Conservation (phyloP, 495 filamentous ascomycete genomes). For the Bathelium albidoporum region DNA sequence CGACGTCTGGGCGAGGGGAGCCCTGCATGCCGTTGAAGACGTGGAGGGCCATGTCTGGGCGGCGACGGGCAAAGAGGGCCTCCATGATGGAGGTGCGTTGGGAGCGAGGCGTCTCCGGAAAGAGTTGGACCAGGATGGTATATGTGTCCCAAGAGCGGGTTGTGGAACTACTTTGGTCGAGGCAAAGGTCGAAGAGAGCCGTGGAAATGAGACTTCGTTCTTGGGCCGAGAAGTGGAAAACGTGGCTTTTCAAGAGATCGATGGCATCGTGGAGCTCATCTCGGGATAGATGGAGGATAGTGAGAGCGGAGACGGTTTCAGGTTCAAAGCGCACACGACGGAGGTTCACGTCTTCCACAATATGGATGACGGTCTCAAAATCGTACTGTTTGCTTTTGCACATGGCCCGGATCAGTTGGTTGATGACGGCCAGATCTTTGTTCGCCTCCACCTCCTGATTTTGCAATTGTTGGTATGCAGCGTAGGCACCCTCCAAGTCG, state of each 20-base stretch:
- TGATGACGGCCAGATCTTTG: slow-evolving; percentile 54
- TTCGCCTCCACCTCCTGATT: slow-evolving; percentile 41
- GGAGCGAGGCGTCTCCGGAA: slow-evolving; percentile 57
- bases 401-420: slow-evolving; percentile 65
- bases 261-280: slow-evolving; percentile 65
- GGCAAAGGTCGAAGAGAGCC: slow-evolving; percentile 53
- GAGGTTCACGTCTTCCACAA: slow-evolving; percentile 66
- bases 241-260: slow-evolving; percentile 62
- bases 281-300: slow-evolving; percentile 56
- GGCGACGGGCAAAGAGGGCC: slow-evolving; percentile 63
- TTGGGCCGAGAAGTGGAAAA: slow-evolving; percentile 49
- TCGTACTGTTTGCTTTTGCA: slow-evolving; percentile 46
- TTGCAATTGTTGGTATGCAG: slow-evolving; percentile 51
- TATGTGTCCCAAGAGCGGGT: slow-evolving; percentile 73
- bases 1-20: slow-evolving; percentile 41
- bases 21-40: slow-evolving; percentile 86
- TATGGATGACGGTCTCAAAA: slow-evolving; percentile 56
- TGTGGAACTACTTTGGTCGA: slow-evolving; percentile 49
- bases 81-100: slow-evolving; percentile 67
- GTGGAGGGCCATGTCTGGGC: slow-evolving; percentile 70
- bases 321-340: slow-evolving; percentile 56
- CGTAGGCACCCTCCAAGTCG: slow-evolving; percentile 56
- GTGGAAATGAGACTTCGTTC: slow-evolving; percentile 55
- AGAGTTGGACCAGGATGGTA: slow-evolving; percentile 60
- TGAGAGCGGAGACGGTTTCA: slow-evolving; percentile 61